A percentile compares a stretch with the other conserved stretches of the same genome.
These are phyloP conservation scores for Blastomyces gilchristii DNA, from an alignment of 2,329 filamentous ascomycete species.

Conservation along the genomic window DNA sequence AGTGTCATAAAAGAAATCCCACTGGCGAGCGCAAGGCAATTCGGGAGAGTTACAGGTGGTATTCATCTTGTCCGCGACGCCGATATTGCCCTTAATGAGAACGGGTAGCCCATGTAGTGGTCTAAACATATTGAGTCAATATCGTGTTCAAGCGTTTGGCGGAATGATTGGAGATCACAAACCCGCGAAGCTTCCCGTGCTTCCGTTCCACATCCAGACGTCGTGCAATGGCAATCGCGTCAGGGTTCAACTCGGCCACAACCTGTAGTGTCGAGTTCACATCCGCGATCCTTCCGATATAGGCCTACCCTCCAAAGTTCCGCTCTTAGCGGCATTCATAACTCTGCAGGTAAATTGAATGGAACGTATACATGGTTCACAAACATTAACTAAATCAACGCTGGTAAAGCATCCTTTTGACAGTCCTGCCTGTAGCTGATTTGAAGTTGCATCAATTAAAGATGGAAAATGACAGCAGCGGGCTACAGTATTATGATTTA, in stretches of 20 bases:
- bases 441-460: conserved; percentile 43
- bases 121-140: conserved; percentile 20
- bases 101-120: conserved; percentile 56
- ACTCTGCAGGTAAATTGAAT: neutral
- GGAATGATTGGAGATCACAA: neutral
- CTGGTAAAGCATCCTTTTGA: conserved; percentile 43
- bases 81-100: conserved; percentile 58
- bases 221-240: conserved; percentile 42
- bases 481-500: neutral
- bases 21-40: neutral
- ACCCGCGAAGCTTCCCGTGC: conserved; percentile 40
- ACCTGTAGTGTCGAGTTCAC: conserved; percentile 45
- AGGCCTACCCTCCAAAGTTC: conserved; percentile 30
- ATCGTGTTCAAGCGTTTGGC: neutral
- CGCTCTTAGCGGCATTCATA: neutral
- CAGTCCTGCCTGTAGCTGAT: conserved; percentile 42
- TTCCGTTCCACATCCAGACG: conserved; percentile 40
- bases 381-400: conserved; percentile 43
- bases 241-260: conserved; percentile 48
- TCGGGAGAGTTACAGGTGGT: conserved; percentile 37
- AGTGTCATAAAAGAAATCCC: neutral
- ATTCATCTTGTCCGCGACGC: conserved; percentile 52
- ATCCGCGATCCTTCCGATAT: conserved; percentile 41
- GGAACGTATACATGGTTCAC: neutral
- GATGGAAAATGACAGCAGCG: conserved; percentile 17